These are phyloP conservation scores for Coemansia aciculifera DNA, from an alignment of 192 early-diverging fungal genomes.

Conservation along the genomic window DNA sequence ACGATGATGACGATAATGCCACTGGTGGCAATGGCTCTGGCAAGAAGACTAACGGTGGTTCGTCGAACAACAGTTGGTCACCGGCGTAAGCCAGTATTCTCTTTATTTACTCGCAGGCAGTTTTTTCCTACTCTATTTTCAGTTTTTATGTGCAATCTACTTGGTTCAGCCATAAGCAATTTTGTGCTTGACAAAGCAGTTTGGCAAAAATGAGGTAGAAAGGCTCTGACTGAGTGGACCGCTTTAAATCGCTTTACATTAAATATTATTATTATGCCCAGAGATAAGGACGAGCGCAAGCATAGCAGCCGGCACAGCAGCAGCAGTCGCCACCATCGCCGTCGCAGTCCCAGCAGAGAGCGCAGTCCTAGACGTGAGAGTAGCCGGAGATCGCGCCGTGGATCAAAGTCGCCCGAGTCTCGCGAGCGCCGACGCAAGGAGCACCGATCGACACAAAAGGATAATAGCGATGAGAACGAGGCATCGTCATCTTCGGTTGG, in stretches of 20 bases:
- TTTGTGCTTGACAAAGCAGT: neutral
- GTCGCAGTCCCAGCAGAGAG: neutral
- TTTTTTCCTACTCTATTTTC: neutral
- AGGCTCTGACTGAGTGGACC: neutral
- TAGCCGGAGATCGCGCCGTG: conserved; percentile 1
- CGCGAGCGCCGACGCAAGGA: conserved; percentile 6
- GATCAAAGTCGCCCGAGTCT: conserved; percentile 11
- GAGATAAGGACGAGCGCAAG: conserved; percentile 11
- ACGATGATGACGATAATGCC: conserved; percentile 18
- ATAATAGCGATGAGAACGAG: neutral
- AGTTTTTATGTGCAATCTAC: neutral
- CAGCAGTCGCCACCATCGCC: conserved; percentile 8
- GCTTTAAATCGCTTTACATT: neutral
- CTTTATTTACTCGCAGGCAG: neutral
- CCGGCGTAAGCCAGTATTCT: conserved; percentile 22
- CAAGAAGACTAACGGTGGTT: conserved; percentile 10
- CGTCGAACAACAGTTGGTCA: conserved; percentile 41
- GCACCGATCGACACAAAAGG: neutral
- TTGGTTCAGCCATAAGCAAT: neutral
- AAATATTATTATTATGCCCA: conserved; percentile 8
- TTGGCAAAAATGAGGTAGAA: neutral
- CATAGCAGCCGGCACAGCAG: conserved; percentile 6
- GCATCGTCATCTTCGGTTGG: neutral
- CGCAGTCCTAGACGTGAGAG: conserved; percentile 7
- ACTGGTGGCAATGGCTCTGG: conserved; percentile 16